phyloP scores from a whole-genome alignment of 352 stramenopile genomes.

The Phytophthora parvispora region DNA sequence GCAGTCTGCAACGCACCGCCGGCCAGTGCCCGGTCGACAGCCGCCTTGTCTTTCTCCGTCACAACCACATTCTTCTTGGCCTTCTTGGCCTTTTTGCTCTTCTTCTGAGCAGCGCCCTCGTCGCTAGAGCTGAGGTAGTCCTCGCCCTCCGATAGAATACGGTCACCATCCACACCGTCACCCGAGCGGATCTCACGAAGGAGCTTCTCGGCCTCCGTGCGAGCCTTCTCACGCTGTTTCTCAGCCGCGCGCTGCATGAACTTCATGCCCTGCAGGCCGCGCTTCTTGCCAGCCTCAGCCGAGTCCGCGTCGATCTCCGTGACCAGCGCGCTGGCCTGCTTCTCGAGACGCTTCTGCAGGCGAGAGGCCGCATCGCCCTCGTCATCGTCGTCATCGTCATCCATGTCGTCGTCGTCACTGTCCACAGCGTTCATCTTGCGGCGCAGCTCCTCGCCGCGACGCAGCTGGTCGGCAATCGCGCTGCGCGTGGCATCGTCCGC shows the following conservation, averaged over 20 bases:
- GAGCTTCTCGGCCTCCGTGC: constrained; percentile 94
- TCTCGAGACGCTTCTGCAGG: constrained; percentile 73
- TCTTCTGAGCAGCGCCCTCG: constrained; percentile 30
- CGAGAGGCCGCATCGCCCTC: constrained; percentile 66
- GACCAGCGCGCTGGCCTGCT: constrained; percentile 77
- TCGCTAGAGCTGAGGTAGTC: constrained; percentile 62
- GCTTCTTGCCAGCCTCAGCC: constrained; percentile 57
- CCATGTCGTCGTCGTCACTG: constrained; percentile 74
- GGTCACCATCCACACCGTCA: constrained; percentile 77
- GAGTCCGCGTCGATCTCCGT: constrained; percentile 81
- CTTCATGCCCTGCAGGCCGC: constrained; percentile 96
- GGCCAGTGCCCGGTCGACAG: constrained; percentile 62
- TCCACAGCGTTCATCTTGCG: constrained; percentile 92
- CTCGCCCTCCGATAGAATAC: constrained; percentile 65
- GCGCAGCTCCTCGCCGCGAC: constrained; percentile 93
- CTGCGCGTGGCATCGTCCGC: constrained; percentile 93
- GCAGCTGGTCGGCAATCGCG: constrained; percentile 92
- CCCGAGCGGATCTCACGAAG: constrained; percentile 95
- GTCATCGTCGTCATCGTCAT: constrained; percentile 60
- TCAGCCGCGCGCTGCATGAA: constrained; percentile 99
- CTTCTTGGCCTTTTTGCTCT: constrained; percentile 45
- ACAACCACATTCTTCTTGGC: constrained; percentile 53
- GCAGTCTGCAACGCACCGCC: constrained; percentile 65
- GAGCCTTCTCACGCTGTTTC: constrained; percentile 94
- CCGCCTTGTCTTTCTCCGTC: constrained; percentile 62